Evolutionary conservation across 768 basidiomycete genomes (phyloP), one percentile per base, ranked within the genome.

Genomic region (Tremella yokohamensis): DNA sequence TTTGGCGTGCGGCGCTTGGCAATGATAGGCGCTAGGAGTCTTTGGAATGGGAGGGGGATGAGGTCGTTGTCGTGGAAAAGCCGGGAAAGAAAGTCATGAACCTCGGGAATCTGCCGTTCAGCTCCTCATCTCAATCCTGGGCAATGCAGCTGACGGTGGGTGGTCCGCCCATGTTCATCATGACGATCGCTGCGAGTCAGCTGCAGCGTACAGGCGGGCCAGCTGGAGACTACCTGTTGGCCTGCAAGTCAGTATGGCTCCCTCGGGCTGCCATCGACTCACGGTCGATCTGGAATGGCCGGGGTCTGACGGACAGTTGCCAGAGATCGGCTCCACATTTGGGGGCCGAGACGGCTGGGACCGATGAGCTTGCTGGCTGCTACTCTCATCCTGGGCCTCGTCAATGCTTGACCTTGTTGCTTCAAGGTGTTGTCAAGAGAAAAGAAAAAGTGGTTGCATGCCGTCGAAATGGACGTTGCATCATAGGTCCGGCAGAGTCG

Each of bases 151-250:
- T 67, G 70, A 91, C 90, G 57, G 90, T 93, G 51, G 88, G 84
- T 20, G 94, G 96, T 1, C 96, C 96, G 44, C 96, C 96, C 96
- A 99, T 99, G 78, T 98, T 99, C 79, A 99, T 81, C 88, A 99
- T 89, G 40, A 99, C 91, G 62, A 98, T 83, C 38, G 88, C 94
- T 84, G 54, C 52, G 47, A 39, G 57, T 57, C 24, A 54, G 56
- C 42, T 40, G 22, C 8, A 24, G 44, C 19, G 40, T n/a, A 56
- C 6, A 16, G 15, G 22, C 42, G 15, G 42, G 4, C 8, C 42
- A 45, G 42, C 42, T 18, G 42, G 42, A 6, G n/a, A 4, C 15
- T 8, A 45, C 42, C 42, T 45, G 42, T 45, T 18, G 42, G 42
- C n/a, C 42, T 45, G 42, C 42, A 15, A 45, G 42, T 45, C 42